A percentile compares a stretch with the other conserved stretches of the same genome.
These are phyloP conservation scores for Syzygium aqueum DNA, from an alignment of 345 rosid species.

Conservation along the genomic window DNA sequence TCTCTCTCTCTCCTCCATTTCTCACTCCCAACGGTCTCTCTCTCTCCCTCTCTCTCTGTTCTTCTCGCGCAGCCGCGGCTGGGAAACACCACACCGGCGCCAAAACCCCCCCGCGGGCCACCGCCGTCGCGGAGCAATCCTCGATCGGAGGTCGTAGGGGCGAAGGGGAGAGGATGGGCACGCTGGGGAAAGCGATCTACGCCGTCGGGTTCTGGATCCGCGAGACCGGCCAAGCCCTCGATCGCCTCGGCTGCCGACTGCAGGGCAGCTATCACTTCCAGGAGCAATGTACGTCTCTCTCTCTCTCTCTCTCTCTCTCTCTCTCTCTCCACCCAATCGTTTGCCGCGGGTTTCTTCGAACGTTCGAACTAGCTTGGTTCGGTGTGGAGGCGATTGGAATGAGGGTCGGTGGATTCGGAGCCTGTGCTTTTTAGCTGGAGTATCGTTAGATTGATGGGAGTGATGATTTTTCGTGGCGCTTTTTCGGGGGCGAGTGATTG, in stretches of 20 bases:
- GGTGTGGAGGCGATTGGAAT: not conserved
- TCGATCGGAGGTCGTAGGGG: not conserved
- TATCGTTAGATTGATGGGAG: not conserved
- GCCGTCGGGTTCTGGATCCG: slow-evolving; percentile 92
- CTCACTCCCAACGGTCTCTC: not conserved
- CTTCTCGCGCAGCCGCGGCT: not conserved
- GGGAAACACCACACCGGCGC: not conserved
- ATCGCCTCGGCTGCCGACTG: slow-evolving; percentile 92
- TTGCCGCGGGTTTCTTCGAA: not conserved
- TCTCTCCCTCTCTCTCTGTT: not conserved
- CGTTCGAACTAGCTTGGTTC: not conserved
- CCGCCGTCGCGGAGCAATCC: not conserved
- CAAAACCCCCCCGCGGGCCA: not conserved
- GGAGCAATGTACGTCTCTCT: slow-evolving; percentile 43
- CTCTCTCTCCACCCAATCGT: not conserved
- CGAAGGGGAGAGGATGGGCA: slow-evolving; percentile 36
- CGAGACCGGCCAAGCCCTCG: slow-evolving; percentile 91
- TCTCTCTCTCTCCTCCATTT: not conserved
- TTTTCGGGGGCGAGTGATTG: not conserved
- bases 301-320: too few species aligned
- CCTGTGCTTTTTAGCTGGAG: not conserved
- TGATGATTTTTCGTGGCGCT: not conserved
- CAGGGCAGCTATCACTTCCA: slow-evolving; percentile 71
- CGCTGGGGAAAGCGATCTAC: slow-evolving; percentile 72
- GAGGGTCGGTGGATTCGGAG: not conserved